Conservation (phyloP, 2,329 filamentous ascomycete species). For the Fusarium sp. region DNA sequence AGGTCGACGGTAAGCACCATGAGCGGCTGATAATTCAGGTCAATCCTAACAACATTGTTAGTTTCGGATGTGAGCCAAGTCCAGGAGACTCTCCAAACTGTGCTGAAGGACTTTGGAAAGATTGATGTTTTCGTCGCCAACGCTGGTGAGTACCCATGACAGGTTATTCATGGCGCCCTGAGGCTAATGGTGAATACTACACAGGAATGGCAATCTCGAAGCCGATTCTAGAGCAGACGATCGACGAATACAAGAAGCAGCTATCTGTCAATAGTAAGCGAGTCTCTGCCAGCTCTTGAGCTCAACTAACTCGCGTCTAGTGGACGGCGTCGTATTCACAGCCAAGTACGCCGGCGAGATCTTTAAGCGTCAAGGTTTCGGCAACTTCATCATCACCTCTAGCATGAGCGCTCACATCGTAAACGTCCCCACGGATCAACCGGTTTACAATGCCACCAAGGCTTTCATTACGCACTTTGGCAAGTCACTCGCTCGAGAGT, state of each 20-base stretch:
- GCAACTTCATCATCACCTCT: conserved; percentile 64
- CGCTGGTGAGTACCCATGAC: conserved; percentile 43
- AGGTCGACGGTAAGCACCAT: background rate
- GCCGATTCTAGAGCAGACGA: conserved; percentile 63
- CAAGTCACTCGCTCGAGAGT: conserved; percentile 65
- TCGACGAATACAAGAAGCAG: conserved; percentile 63
- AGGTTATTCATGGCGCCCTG: background rate
- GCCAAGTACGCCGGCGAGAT: conserved; percentile 58
- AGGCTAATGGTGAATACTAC: background rate
- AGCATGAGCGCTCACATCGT: conserved; percentile 62
- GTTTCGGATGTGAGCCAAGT: background rate
- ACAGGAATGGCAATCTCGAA: conserved; percentile 54
- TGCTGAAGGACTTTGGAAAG: conserved; percentile 38
- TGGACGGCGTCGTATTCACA: conserved; percentile 61
- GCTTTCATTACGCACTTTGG: conserved; percentile 66
- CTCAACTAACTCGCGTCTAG: background rate
- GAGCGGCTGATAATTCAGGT: background rate
- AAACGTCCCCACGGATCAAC: conserved; percentile 64
- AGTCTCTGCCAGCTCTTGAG: background rate
- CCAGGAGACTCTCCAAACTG: background rate
- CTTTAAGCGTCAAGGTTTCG: conserved; percentile 57
- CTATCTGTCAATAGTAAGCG: conserved; percentile 62
- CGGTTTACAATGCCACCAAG: conserved; percentile 67
- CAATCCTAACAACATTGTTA: background rate
- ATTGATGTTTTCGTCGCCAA: conserved; percentile 44